Percentiles rank a stretch among this genome's conserved stretches.
Evolutionary conservation across 805 yeast genomes (phyloP).

Genomic region (Starmerella cellae): DNA sequence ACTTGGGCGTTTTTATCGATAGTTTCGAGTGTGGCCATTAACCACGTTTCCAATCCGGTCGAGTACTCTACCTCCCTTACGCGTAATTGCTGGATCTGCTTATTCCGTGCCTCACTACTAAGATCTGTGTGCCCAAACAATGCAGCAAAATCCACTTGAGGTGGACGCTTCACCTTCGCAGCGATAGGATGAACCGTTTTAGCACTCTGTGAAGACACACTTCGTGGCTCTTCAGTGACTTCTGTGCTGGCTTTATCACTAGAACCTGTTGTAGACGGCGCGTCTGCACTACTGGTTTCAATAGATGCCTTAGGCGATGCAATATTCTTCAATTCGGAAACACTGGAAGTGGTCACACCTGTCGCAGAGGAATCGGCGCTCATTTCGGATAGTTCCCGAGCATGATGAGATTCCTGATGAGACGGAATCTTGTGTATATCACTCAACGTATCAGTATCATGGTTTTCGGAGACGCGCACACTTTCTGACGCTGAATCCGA

Average conservation of each 20-base stretch:
- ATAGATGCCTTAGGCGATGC: neutral
- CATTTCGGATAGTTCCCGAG: conserved; percentile 3
- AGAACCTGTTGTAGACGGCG: neutral
- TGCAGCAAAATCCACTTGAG: conserved; percentile 26
- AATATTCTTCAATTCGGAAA: neutral
- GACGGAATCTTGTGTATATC: neutral
- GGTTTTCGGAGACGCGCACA: neutral
- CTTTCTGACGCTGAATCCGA: neutral
- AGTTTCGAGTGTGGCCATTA: conserved; percentile 13
- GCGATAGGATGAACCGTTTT: conserved; percentile 5
- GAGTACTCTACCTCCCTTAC: conserved; percentile 26
- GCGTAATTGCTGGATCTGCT: conserved; percentile 23
- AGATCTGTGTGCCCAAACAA: conserved; percentile 20
- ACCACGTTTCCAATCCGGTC: conserved; percentile 28
- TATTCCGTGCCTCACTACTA: conserved; percentile 22
- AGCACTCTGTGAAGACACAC: neutral
- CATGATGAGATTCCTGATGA: neutral
- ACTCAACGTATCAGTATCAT: neutral
- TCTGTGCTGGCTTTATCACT: neutral
- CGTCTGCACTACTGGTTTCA: neutral
- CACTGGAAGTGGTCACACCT: conserved; percentile 2
- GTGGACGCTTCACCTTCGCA: conserved; percentile 24
- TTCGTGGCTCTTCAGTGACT: neutral
- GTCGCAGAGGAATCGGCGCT: conserved; percentile 8
- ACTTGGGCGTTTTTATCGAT: conserved; percentile 12